These are phyloP conservation scores for Taxillus chinensis DNA, from an alignment of 164 flowering plant species.

Conservation along the genomic window DNA sequence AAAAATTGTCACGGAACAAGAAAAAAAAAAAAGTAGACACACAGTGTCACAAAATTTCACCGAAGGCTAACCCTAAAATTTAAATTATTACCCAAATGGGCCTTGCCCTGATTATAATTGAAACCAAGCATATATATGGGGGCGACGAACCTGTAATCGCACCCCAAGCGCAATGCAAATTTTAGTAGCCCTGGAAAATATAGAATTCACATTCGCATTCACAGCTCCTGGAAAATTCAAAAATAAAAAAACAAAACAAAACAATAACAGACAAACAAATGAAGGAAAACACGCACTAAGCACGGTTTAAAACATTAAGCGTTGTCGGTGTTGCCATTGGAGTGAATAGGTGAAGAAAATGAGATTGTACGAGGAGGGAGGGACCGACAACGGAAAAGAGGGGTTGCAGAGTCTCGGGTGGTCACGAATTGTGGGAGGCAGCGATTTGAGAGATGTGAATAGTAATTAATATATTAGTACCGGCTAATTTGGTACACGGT, in stretches of 20 bases:
- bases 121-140: not conserved
- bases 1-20: not conserved
- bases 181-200: not conserved
- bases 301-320: too few relatives aligned
- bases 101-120: not conserved
- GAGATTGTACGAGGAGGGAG: too few relatives aligned
- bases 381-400: too few relatives aligned
- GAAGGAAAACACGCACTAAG: too few relatives aligned
- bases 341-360: too few relatives aligned
- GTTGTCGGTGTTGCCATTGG: too few relatives aligned
- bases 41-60: not conserved
- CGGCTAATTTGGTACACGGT: too few relatives aligned
- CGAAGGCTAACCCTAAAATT: not conserved
- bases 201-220: not conserved
- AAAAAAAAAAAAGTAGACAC: not conserved
- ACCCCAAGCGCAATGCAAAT: not conserved
- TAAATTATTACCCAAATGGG: not conserved
- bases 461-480: too few relatives aligned
- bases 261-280: too few relatives aligned
- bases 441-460: too few relatives aligned
- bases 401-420: too few relatives aligned
- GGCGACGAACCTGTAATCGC: not conserved
- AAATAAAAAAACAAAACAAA: not conserved
- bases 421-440: too few relatives aligned
- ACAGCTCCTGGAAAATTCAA: not conserved